Percentiles rank a stretch among this genome's conserved stretches.
These are phyloP conservation scores for Pistacia integerrima DNA, from an alignment of 345 rosid genomes.

Conservation along the genomic window DNA sequence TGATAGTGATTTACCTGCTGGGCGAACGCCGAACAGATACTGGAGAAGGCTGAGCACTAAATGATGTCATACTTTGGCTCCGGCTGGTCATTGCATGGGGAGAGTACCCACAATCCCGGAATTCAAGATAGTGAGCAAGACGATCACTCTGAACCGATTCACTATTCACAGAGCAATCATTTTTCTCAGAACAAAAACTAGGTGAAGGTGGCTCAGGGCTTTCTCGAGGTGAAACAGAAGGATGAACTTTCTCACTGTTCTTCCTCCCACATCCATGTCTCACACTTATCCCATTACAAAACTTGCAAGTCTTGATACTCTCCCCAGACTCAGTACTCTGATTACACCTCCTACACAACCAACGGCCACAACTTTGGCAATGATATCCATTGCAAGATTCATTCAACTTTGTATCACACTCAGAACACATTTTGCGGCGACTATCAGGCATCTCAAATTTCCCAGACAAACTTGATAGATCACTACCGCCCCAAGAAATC, in stretches of 20 bases:
- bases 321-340: slow-evolving; percentile 25
- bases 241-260: slow-evolving; percentile 76
- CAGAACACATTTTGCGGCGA: slow-evolving; percentile 47
- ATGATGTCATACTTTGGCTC: slow-evolving; percentile 46
- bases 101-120: slow-evolving; percentile 51
- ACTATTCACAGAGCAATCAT: slow-evolving; percentile 11
- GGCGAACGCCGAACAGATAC: slow-evolving; percentile 52
- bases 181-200: slow-evolving; percentile 31
- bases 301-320: slow-evolving; percentile 55
- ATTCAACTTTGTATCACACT: slow-evolving; percentile 42
- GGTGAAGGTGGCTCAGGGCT: slow-evolving; percentile 74
- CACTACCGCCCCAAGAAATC: slow-evolving; percentile 66
- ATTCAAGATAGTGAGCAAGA: slow-evolving; percentile 50
- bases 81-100: slow-evolving; percentile 34
- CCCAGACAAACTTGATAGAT: slow-evolving; percentile 37
- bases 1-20: slow-evolving; percentile 53
- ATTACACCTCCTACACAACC: slow-evolving; percentile 57
- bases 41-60: slow-evolving; percentile 41
- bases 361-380: slow-evolving; percentile 67
- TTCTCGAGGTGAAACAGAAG: slow-evolving; percentile 52
- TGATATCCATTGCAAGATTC: slow-evolving; percentile 37
- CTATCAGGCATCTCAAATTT: slow-evolving; percentile 49
- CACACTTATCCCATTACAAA: slow-evolving; percentile 48
- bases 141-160: slow-evolving; percentile 42
- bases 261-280: slow-evolving; percentile 47